Conservation (phyloP, 768 basidiomycete genomes). For the Leucocoprinus leucothites region DNA sequence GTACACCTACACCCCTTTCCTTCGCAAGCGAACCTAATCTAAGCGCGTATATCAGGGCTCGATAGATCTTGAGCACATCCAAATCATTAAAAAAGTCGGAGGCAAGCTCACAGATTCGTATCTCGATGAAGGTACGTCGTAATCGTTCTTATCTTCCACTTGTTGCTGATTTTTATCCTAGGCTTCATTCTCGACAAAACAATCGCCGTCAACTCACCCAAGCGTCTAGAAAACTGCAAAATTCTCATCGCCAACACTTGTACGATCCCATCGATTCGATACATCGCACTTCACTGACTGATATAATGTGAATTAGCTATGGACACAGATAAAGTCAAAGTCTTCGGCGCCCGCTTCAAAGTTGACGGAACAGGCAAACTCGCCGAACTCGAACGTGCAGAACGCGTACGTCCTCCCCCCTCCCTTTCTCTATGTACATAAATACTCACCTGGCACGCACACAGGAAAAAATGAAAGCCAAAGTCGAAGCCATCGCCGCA, state of each 20-base stretch:
- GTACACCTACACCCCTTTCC: constrained; percentile 28
- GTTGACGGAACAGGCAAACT: constrained; percentile 96
- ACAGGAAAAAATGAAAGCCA: constrained; percentile 99
- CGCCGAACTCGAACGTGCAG: constrained; percentile 96
- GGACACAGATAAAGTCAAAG: constrained; percentile 99
- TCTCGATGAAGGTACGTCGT: constrained; percentile 83
- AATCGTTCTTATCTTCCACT: not conserved
- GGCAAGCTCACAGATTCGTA: constrained; percentile 98
- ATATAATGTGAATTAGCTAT: constrained; percentile 57
- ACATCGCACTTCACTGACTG: not conserved
- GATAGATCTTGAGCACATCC: constrained; percentile 95
- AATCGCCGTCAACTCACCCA: constrained; percentile 92
- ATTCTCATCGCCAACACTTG: constrained; percentile 99
- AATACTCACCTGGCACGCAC: not conserved
- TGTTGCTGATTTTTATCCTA: constrained; percentile 22
- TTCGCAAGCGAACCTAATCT: not conserved
- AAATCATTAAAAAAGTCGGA: constrained; percentile 99
- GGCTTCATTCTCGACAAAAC: constrained; percentile 98
- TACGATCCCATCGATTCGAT: constrained; percentile 32
- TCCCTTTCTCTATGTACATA: not conserved
- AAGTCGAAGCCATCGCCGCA: constrained; percentile 90
- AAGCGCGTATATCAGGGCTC: constrained; percentile 61
- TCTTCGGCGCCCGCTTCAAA: constrained; percentile 95
- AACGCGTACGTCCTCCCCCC: constrained; percentile 52
- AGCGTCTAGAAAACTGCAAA: constrained; percentile 90